Percentiles rank a stretch among this genome's conserved stretches.
Conservation (phyloP, 768 basidiomycete species). For the Xanthoconium stramineum region DNA sequence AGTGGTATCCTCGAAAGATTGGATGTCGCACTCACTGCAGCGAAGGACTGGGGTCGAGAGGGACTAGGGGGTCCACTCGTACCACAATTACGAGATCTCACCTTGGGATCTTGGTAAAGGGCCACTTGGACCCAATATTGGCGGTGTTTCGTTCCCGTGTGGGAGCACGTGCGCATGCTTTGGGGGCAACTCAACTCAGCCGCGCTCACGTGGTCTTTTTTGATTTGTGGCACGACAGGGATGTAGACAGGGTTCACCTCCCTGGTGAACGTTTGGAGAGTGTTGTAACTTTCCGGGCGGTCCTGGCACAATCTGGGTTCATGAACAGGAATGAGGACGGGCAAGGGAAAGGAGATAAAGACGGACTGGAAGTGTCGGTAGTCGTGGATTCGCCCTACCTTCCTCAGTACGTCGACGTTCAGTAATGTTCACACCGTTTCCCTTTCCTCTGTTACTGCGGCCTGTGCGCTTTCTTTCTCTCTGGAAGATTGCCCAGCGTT, state of each 20-base stretch:
- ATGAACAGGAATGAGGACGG: not conserved
- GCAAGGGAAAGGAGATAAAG: not conserved
- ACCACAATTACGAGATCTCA: constrained; percentile 13
- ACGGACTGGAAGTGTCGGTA: constrained; percentile 6
- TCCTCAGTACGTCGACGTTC: constrained; percentile 7
- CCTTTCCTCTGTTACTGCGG: no score
- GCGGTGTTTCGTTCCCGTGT: constrained; percentile 5
- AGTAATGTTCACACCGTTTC: not conserved
- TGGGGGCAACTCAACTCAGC: constrained; percentile 5
- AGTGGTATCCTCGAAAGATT: constrained; percentile 1
- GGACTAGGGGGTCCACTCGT: not conserved
- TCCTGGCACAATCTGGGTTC: not conserved
- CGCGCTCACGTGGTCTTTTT: constrained; percentile 9
- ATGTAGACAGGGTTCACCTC: not conserved
- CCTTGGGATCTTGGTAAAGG: constrained; percentile 15
- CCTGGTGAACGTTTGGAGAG: not conserved
- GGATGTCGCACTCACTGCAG: not conserved
- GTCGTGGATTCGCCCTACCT: constrained; percentile 7
- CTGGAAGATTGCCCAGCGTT: no score
- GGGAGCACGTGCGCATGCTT: constrained; percentile 3
- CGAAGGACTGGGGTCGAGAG: no score
- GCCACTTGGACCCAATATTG: constrained; percentile 5
- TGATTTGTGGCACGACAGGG: constrained; percentile 10
- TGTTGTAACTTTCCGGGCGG: not conserved
- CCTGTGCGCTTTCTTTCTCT: no score